Evolutionary conservation across 2,329 filamentous ascomycete genomes (phyloP).

Genomic region (Neocatenulostroma microsporum): DNA sequence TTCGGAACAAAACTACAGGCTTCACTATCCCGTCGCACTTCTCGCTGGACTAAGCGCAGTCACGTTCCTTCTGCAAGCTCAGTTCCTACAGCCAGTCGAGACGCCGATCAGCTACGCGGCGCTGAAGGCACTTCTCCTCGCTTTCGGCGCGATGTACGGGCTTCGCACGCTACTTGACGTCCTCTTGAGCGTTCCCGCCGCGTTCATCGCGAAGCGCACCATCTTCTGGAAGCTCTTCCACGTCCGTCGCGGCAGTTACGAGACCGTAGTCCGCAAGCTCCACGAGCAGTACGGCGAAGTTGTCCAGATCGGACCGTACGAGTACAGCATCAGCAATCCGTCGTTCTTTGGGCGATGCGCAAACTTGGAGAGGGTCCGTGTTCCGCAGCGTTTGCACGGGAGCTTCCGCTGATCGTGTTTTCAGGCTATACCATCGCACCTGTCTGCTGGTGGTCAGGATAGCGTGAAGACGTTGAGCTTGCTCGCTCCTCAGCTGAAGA

Average conservation of each 20-base stretch:
- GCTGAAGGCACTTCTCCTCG: not conserved
- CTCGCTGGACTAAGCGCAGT: too few relatives aligned
- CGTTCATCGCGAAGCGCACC: slow-evolving; percentile 16
- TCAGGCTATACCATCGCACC: too few relatives aligned
- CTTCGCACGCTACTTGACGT: not conserved
- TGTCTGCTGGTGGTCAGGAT: too few relatives aligned
- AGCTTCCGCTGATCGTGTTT: too few relatives aligned
- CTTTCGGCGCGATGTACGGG: not conserved
- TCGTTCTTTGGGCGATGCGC: not conserved
- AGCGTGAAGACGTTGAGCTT: not conserved
- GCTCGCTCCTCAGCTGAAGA: slow-evolving; percentile 4
- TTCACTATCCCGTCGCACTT: too few relatives aligned
- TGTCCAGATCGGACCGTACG: slow-evolving; percentile 14
- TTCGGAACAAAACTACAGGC: too few relatives aligned
- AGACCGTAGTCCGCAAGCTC: slow-evolving; percentile 8
- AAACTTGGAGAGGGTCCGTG: slow-evolving; percentile 2
- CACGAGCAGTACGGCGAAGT: slow-evolving; percentile 14
- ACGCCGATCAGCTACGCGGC: too few relatives aligned
- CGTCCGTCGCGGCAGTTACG: slow-evolving; percentile 14
- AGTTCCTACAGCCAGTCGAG: too few relatives aligned
- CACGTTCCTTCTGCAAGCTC: too few relatives aligned
- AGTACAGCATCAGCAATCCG: slow-evolving; percentile 10
- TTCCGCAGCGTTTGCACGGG: too few relatives aligned
- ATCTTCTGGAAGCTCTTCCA: slow-evolving; percentile 16
- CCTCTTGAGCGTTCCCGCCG: slow-evolving; percentile 11